Evolutionary conservation across 2,329 filamentous ascomycete genomes (phyloP).

Genomic region (Colletotrichum musicola): DNA sequence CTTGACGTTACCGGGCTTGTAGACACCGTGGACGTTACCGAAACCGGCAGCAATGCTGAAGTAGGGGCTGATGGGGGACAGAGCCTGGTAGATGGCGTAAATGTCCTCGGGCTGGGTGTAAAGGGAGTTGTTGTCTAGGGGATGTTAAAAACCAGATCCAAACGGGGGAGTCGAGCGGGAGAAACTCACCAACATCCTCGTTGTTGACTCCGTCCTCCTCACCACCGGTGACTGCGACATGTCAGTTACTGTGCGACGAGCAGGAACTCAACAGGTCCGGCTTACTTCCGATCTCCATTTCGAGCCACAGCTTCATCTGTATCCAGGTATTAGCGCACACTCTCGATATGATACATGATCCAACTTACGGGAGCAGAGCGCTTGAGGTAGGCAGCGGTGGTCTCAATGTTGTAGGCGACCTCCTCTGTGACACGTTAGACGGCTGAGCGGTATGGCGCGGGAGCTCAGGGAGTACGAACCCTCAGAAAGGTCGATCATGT

Average conservation of each 20-base stretch:
- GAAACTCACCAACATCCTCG: conserved; percentile 74
- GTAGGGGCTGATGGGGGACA: conserved; percentile 89
- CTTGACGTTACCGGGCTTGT: conserved; percentile 96
- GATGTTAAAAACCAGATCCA: neutral
- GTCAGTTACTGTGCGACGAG: neutral
- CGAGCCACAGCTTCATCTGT: conserved; percentile 95
- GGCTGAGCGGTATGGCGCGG: neutral
- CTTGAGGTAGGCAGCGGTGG: conserved; percentile 93
- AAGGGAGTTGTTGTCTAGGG: conserved; percentile 86
- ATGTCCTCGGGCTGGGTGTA: conserved; percentile 99
- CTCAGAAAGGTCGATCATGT: conserved; percentile 99
- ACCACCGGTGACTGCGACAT: conserved; percentile 84
- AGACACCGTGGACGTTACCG: conserved; percentile 99
- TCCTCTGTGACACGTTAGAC: conserved; percentile 58
- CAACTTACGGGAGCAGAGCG: conserved; percentile 76
- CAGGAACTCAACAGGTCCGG: conserved; percentile 35
- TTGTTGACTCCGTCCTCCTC: conserved; percentile 99
- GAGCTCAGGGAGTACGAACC: conserved; percentile 48
- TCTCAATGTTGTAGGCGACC: conserved; percentile 91
- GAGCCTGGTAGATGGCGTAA: conserved; percentile 88
- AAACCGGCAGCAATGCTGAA: conserved; percentile 99
- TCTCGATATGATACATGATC: too few species aligned
- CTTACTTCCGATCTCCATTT: conserved; percentile 80
- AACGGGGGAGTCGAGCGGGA: neutral
- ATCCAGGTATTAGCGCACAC: neutral